Conservation (phyloP, 106 monocot genomes). For the Dendrobium nobile region DNA sequence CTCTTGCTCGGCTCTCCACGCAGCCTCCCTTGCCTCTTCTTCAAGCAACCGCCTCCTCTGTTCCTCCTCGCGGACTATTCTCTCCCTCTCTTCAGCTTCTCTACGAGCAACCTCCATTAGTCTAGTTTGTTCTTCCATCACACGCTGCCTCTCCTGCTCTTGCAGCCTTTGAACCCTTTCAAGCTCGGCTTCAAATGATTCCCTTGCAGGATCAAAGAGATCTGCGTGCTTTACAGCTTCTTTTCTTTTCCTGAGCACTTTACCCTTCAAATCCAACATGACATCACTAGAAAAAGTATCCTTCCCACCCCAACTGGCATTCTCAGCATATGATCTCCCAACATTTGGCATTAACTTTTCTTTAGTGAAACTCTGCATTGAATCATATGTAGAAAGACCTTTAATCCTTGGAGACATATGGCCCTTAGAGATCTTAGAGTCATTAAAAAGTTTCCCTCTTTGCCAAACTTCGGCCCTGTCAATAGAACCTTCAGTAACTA, state of each 20-base stretch:
- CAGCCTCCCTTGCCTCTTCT: constrained; percentile 74
- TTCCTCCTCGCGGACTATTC: constrained; percentile 63
- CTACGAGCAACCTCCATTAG: constrained; percentile 65
- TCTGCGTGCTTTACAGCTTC: constrained; percentile 39
- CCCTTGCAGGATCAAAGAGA: constrained; percentile 81
- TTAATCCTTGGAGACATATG: constrained; percentile 37
- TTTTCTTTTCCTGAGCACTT: constrained; percentile 66
- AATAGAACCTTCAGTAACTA: constrained; percentile 19
- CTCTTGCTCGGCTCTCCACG: constrained; percentile 78
- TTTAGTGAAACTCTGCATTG: constrained; percentile 33
- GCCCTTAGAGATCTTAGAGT: constrained; percentile 24
- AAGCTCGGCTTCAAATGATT: constrained; percentile 95
- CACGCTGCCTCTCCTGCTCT: constrained; percentile 72
- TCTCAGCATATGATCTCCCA: constrained; percentile 39
- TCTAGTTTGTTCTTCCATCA: constrained; percentile 67
- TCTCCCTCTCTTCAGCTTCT: constrained; percentile 88
- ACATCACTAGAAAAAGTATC: constrained; percentile 36
- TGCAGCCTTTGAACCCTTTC: constrained; percentile 78
- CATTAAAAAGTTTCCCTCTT: constrained; percentile 34
- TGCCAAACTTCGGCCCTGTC: constrained; percentile 32
- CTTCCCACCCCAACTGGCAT: constrained; percentile 35
- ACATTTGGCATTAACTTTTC: constrained; percentile 37
- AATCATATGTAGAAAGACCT: constrained; percentile 20
- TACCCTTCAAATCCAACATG: constrained; percentile 47
- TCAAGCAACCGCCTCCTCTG: constrained; percentile 59